Evolutionary conservation across 177 flowering plant genomes (phyloP).

Genomic region (Vitis hybrid): DNA sequence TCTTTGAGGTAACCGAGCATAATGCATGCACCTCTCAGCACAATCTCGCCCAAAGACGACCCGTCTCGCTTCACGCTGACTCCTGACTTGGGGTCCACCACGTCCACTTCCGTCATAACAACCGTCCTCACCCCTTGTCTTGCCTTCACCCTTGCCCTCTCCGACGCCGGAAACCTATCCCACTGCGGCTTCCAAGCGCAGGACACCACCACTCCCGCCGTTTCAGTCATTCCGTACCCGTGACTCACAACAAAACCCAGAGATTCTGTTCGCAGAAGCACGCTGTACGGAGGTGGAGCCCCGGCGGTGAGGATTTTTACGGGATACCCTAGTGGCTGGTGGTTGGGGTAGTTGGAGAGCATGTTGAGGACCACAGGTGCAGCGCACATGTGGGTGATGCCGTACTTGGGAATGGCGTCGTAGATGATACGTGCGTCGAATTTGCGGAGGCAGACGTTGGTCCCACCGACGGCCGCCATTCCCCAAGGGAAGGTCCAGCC

Average conservation of each 20-base stretch:
- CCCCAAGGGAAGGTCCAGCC: conserved; percentile 24
- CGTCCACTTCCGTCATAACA: conserved; percentile 3
- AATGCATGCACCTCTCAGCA: conserved; percentile 8
- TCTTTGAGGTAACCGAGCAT: conserved; percentile 23
- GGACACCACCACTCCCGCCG: conserved; percentile 20
- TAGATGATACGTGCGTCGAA: conserved; percentile 16
- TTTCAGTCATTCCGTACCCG: conserved; percentile 25
- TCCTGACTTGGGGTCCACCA: conserved; percentile 16
- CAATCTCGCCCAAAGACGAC: conserved; percentile 12
- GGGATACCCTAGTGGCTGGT: not conserved
- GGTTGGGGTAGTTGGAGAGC: not conserved
- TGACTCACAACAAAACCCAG: conserved; percentile 18
- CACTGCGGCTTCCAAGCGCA: conserved; percentile 25
- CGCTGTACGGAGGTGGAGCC: conserved; percentile 19
- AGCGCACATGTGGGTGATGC: conserved; percentile 22
- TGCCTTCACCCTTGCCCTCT: conserved; percentile 23
- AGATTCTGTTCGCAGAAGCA: conserved; percentile 13
- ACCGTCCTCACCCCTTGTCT: conserved; percentile 12
- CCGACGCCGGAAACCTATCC: conserved; percentile 16
- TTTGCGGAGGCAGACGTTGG: conserved; percentile 22
- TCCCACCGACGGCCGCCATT: conserved; percentile 23
- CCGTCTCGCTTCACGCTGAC: conserved; percentile 15
- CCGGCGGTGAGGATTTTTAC: conserved; percentile 17
- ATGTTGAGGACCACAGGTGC: conserved; percentile 27
- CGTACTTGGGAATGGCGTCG: conserved; percentile 7